Evolutionary conservation across 192 early-diverging fungal species (phyloP), one percentile per base, ranked within the genome.

Genomic region (Mortierella antarctica): DNA sequence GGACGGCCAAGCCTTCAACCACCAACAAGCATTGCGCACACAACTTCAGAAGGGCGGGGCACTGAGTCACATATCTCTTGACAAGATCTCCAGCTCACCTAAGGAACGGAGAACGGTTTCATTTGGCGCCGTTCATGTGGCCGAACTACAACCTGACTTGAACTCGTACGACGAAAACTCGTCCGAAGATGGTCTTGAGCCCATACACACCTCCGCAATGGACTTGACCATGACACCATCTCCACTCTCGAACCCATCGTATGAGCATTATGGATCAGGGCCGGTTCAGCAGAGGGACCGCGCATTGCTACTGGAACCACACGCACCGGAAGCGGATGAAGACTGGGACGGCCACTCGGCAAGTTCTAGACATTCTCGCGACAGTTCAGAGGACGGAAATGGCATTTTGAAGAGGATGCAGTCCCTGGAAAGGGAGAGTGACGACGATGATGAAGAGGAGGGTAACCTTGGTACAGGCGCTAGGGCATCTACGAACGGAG

Each of bases 41-140:
- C 59, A 51, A 10, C 42, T 59, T 17, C 56, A 56, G 2, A 70
- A 62, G 42, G 39, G 41, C 31, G 65, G 65, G 48, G 18, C 18
- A 23, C 41, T 55, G 12, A 21, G 57, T 31, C 54, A 57, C 55
- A 53, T 70, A 12, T 60, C 65, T 9, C 17, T 66, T 13, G 70
- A 80, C 15, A 80, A 80, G 60, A 60, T 70, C 31, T 40, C 61
- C 5, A 71, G 68, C 31, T 72, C 70, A 2, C 77, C 77, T 31
- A 80, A 80, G 53, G 77, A 80, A 48, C 66, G 65, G 48, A 53
- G 77, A 21, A 80, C 77, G 15, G 77, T 80, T 13, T 80, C 77
- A 4, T 80, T 80, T 64, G 77, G 77, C 13, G 77, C 77, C 42
- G 77, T 80, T 18, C 77, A 80, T 20, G 77, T 80, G 0, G 77